These are phyloP conservation scores for Cenchrus americanus DNA, from an alignment of 176 grass and related monocot genomes.

Conservation along the genomic window DNA sequence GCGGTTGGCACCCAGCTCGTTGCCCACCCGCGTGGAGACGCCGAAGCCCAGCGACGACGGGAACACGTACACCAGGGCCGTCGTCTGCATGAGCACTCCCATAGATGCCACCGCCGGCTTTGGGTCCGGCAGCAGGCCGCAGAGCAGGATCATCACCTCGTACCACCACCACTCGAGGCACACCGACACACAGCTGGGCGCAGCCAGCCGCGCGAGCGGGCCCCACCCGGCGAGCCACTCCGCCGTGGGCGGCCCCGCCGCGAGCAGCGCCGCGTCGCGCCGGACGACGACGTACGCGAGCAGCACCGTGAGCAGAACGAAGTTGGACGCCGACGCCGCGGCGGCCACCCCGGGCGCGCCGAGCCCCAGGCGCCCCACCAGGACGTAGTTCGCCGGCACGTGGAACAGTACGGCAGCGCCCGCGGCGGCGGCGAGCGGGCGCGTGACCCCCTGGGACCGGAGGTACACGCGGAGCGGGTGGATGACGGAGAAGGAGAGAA, in stretches of 20 bases:
- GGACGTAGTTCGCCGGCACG: conserved; percentile 63
- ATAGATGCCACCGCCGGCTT: conserved; percentile 91
- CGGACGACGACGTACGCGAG: conserved; percentile 45
- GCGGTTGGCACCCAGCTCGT: conserved; percentile 93
- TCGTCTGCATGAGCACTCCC: conserved; percentile 99
- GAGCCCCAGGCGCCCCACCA: conserved; percentile 61
- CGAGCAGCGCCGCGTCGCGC: conserved; percentile 32
- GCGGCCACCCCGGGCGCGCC: conserved; percentile 68
- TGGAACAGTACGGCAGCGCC: conserved; percentile 60
- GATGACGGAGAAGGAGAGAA: conserved; percentile 87
- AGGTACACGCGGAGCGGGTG: conserved; percentile 95
- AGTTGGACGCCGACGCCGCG: conserved; percentile 77
- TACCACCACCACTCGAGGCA: conserved; percentile 99
- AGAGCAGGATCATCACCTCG: conserved; percentile 95
- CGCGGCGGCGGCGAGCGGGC: conserved; percentile 64
- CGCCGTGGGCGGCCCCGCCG: conserved; percentile 33
- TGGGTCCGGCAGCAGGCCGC: conserved; percentile 82
- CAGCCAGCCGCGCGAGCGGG: conserved; percentile 60
- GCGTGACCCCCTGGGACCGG: conserved; percentile 81
- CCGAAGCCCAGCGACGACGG: conserved; percentile 85
- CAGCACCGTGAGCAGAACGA: conserved; percentile 66
- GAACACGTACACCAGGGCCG: conserved; percentile 91
- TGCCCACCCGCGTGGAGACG: conserved; percentile 85
- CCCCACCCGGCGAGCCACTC: conserved; percentile 79
- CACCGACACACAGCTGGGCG: conserved; percentile 85